Conservation (phyloP, 2,329 filamentous ascomycete species). For the Penicillium corylophilum region DNA sequence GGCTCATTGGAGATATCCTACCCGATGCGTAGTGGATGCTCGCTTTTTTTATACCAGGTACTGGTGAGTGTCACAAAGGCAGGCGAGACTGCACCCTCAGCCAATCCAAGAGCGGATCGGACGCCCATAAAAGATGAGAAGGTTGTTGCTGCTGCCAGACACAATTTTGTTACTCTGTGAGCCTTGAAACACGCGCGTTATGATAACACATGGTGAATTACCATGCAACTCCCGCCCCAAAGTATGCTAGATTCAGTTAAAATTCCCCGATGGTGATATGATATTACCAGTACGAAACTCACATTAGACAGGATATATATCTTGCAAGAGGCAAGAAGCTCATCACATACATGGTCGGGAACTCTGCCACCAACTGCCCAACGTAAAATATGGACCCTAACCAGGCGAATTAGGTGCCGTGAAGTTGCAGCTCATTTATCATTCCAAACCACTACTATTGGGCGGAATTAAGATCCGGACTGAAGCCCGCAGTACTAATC, state of each 20-base stretch:
- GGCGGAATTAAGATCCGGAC: no score
- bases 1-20: not conserved
- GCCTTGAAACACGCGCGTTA: slow-evolving; percentile 33
- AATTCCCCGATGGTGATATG: no score
- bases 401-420: slow-evolving; percentile 51
- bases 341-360: slow-evolving; percentile 55
- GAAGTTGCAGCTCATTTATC: slow-evolving; percentile 47
- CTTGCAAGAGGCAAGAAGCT: slow-evolving; percentile 49
- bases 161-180: slow-evolving; percentile 24
- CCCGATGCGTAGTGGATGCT: slow-evolving; percentile 28
- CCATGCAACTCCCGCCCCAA: slow-evolving; percentile 47
- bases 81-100: slow-evolving; percentile 47
- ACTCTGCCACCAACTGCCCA: slow-evolving; percentile 49
- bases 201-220: no score
- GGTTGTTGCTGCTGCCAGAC: slow-evolving; percentile 43
- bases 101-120: slow-evolving; percentile 46
- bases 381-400: slow-evolving; percentile 35
- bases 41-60: slow-evolving; percentile 43
- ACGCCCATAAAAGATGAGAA: slow-evolving; percentile 43
- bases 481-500: no score
- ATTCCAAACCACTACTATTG: no score
- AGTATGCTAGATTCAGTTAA: slow-evolving; percentile 32
- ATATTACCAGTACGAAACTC: no score
- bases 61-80: slow-evolving; percentile 49
- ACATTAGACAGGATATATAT: slow-evolving; percentile 52